phyloP scores from a whole-genome alignment of 2,329 filamentous ascomycete species.

The Fusarium pseudoanthophilum region DNA sequence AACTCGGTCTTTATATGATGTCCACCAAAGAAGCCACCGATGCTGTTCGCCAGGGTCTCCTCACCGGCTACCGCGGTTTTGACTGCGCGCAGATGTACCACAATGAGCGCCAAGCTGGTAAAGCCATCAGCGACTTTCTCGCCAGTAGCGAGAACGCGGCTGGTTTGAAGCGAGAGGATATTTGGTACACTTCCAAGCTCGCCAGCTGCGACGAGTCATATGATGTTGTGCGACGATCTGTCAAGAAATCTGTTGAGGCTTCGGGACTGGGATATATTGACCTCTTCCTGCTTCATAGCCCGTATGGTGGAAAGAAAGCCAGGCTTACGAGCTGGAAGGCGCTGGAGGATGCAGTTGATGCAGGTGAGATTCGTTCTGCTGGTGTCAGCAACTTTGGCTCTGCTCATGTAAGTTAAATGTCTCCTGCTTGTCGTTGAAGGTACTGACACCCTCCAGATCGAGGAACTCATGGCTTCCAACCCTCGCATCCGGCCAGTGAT shows the following conservation, averaged over 20 bases:
- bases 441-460: constrained; percentile 58
- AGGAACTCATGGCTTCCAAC: constrained; percentile 73
- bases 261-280: constrained; percentile 80
- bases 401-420: constrained; percentile 67
- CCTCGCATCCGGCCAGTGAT: constrained; percentile 73
- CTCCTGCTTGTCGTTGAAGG: fast-evolving
- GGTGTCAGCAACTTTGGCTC: constrained; percentile 85
- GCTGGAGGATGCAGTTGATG: constrained; percentile 78
- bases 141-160: constrained; percentile 57
- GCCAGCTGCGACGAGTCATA: constrained; percentile 73
- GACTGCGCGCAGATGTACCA: constrained; percentile 67
- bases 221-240: constrained; percentile 72
- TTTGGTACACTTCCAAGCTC: constrained; percentile 86
- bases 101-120: constrained; percentile 78
- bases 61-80: constrained; percentile 62
- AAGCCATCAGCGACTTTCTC: constrained; percentile 70
- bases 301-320: constrained; percentile 76
- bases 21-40: constrained; percentile 67
- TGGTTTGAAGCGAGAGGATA: constrained; percentile 70
- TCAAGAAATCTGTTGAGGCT: constrained; percentile 71
- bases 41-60: constrained; percentile 68
- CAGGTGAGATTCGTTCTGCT: constrained; percentile 75
- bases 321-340: constrained; percentile 80
- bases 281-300: constrained; percentile 81
- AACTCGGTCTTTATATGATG: constrained; percentile 80